Conservation (phyloP, 352 stramenopile species). For the Phytophthora colocasiae region DNA sequence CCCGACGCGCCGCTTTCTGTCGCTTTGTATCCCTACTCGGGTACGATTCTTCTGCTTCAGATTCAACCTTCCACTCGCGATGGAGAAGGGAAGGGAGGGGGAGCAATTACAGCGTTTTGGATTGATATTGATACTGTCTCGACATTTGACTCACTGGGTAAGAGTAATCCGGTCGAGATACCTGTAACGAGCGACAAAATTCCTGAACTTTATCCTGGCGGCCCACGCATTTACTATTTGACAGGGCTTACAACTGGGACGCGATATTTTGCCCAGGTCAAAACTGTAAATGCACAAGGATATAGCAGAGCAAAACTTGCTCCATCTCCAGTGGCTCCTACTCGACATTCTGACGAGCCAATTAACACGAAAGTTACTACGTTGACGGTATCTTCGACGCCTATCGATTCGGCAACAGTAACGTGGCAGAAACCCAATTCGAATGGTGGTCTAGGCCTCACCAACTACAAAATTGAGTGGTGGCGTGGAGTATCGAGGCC, state of each 20-base stretch:
- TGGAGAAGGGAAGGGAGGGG: conserved; percentile 55
- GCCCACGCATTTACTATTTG: conserved; percentile 75
- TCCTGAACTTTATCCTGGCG: conserved; percentile 59
- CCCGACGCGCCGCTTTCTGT: conserved; percentile 77
- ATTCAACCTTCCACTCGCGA: conserved; percentile 74
- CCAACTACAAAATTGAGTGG: conserved; percentile 88
- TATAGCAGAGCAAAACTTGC: conserved; percentile 72
- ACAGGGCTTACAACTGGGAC: conserved; percentile 75
- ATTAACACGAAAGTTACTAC: conserved; percentile 73
- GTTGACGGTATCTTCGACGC: conserved; percentile 43
- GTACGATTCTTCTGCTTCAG: conserved; percentile 74
- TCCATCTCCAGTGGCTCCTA: conserved; percentile 64
- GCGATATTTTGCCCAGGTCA: conserved; percentile 90
- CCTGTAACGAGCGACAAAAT: conserved; percentile 31
- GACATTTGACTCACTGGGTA: conserved; percentile 76
- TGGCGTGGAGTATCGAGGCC: conserved; percentile 57
- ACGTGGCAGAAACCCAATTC: conserved; percentile 72
- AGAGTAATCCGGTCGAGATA: conserved; percentile 53
- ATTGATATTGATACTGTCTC: conserved; percentile 75
- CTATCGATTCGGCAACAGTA: conserved; percentile 74
- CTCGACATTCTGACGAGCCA: conserved; percentile 50
- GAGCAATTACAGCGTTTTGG: conserved; percentile 69
- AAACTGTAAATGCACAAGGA: conserved; percentile 70
- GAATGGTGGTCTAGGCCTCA: conserved; percentile 68
- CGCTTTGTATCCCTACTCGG: conserved; percentile 63